Evolutionary conservation across 345 rosid species (phyloP).

Genomic region (Xanthoceras sorbifolium): DNA sequence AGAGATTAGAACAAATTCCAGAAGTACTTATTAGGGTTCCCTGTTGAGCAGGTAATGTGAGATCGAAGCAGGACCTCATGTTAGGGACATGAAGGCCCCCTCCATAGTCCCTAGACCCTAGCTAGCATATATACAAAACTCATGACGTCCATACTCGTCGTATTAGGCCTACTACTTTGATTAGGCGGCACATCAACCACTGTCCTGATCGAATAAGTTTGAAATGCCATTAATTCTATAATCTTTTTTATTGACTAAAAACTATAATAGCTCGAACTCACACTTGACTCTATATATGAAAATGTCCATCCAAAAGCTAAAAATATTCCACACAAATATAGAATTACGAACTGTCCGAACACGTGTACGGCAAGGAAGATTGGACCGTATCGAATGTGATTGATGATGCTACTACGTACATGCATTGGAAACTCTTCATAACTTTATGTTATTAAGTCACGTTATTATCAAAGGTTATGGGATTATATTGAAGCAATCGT

Average conservation of each 20-base stretch:
- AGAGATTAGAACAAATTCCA: conserved; percentile 20
- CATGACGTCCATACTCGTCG: background rate
- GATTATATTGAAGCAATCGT: background rate
- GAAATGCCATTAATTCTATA: conserved; percentile 27
- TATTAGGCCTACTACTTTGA: conserved; percentile 10
- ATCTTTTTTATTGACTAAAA: conserved; percentile 6
- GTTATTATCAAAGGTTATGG: conserved; percentile 23
- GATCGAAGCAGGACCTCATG: conserved; percentile 19
- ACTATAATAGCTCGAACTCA: background rate
- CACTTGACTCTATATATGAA: too few relatives aligned
- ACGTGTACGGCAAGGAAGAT: conserved; percentile 57
- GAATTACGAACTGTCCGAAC: conserved; percentile 34
- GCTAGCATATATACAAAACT: background rate
- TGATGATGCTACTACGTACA: conserved; percentile 18
- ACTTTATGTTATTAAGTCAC: background rate
- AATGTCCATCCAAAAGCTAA: too few relatives aligned
- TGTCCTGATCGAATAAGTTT: conserved; percentile 20
- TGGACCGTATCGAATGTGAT: conserved; percentile 19
- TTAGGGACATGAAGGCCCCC: background rate
- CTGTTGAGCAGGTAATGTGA: conserved; percentile 32
- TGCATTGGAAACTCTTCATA: conserved; percentile 9
- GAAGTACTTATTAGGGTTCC: conserved; percentile 30
- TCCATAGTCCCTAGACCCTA: too few relatives aligned
- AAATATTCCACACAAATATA: background rate
- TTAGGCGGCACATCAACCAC: conserved; percentile 15